phyloP scores from a whole-genome alignment of 805 yeast species.

The Candida pseudoglaebosa region DNA sequence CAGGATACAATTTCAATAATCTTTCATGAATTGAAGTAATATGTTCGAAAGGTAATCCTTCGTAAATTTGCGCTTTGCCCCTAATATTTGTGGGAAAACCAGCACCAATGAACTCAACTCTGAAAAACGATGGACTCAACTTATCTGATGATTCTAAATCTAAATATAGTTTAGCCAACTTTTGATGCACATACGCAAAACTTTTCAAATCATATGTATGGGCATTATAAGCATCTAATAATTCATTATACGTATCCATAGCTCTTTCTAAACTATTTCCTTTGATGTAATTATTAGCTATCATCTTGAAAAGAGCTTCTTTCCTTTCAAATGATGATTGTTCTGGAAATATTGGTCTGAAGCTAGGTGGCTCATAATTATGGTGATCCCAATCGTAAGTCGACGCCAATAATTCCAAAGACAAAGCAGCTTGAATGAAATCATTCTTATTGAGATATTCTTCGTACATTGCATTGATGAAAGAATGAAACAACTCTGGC shows the following conservation, averaged over 20 bases:
- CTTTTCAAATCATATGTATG: slow-evolving; percentile 74
- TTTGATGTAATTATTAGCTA: slow-evolving; percentile 63
- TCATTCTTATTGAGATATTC: slow-evolving; percentile 57
- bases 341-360: slow-evolving; percentile 69
- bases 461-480: slow-evolving; percentile 70
- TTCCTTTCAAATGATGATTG: slow-evolving; percentile 80
- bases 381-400: slow-evolving; percentile 73
- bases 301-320: slow-evolving; percentile 63
- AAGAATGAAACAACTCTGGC: slow-evolving; percentile 77
- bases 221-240: slow-evolving; percentile 69
- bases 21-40: slow-evolving; percentile 78
- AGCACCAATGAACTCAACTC: slow-evolving; percentile 74
- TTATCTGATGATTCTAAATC: slow-evolving; percentile 68
- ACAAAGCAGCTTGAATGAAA: slow-evolving; percentile 77
- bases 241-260: slow-evolving; percentile 69
- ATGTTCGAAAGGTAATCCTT: slow-evolving; percentile 85
- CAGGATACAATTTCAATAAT: slow-evolving; percentile 71
- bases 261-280: slow-evolving; percentile 81
- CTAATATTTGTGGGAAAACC: slow-evolving; percentile 80
- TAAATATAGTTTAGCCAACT: slow-evolving; percentile 63
- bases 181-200: slow-evolving; percentile 64
- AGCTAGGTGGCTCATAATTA: slow-evolving; percentile 49
- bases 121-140: slow-evolving; percentile 71
- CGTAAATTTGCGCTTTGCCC: slow-evolving; percentile 74
- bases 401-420: slow-evolving; percentile 71